Evolutionary conservation across 345 rosid genomes (phyloP), one percentile per base, ranked within the genome.

Genomic region (Ailanthus altissimus): DNA sequence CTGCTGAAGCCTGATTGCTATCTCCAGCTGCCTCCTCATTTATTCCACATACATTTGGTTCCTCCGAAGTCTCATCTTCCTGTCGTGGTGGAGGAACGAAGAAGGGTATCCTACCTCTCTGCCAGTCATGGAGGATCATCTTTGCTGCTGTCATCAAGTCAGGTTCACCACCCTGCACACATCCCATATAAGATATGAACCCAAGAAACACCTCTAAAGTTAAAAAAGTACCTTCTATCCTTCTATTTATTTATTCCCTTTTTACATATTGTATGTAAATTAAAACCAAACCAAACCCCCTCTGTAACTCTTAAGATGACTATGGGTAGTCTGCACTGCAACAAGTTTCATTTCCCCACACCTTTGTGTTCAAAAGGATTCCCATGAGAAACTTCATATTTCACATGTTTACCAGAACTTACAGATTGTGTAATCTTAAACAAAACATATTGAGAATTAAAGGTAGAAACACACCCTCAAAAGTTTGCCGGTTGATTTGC

Each of bases 121-220:
- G 98, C 98, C 98, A 91, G 83, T 94, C 98, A 64, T 94, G 98
- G 54, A 94, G 98, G 59, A 94, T 77, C 98, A 93, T 94, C 89
- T 93, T 94, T 1, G 97, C 97, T 13, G 86, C 98, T 4, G 98
- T 93, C 77, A 76, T 89, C 75, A 85, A 74, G 78, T 94, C 97
- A 50, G 97, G 97, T 84, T 94, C 98, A 49, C 97, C 98, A 49
- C 97, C 98, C 97, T 94, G 83, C 8, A 78, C 21, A 56, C 12
- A 58, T 25, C 13, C 50, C 72, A 61, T 66, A 36, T 6, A 40
- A 21, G 70, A 51, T 21, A 58, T 36, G 51, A 32, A 66, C 28
- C 21, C 8, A 53, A 40, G 3, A 49, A 54, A 42, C 25, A 32
- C 38, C 38, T 32, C 3, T 32, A 32, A 32, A 32, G 38, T 32